Base-by-base conservation (phyloP, 495 filamentous ascomycete genomes). In the Podospora pseudopauciseta region DNA sequence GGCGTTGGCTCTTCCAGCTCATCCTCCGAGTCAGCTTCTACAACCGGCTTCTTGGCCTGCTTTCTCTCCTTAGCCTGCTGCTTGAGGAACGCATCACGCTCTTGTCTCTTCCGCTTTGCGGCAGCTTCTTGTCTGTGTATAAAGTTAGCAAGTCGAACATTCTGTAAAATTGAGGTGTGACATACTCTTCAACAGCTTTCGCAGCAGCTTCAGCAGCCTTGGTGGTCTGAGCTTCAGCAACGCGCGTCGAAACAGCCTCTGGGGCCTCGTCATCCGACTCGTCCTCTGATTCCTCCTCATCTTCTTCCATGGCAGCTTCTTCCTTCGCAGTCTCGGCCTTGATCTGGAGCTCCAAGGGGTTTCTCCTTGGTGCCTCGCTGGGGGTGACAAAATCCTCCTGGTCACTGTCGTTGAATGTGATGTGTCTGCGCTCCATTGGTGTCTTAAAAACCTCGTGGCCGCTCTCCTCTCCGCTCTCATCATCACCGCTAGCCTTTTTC, bases 91-190 rank as follows among this genome's bases (percentile, higher is more conserved):
- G 74, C 76, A 71, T 82, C 80, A 58, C 79, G 78, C 71, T 79
- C 79, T 68, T 84, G 80, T 27, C 81, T 78, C 66, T 80, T 84
- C 62, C 76, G 74, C 70, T 82, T 84, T 55, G 78, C 74, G 19
- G 71, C 72, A 18, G 79, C 80, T 16, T 76, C 77, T 76, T 80
- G 74, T 70, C 81, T 84, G 44, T 65, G 15, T 0, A 44, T 54
- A 11, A 18, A 19, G 53, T 75, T 49, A 76, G 72, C 20, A 54
- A 32, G 4, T 60, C 7, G 4, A 16, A 32, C 56, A 16, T 16
- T 1, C 26, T 49, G 49, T 0, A 23, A 3, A 55, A 0, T 53
- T 2, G 11, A 13, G 18, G 16, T 27, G 7, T 59, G 0, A 63
- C 77, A 71, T 73, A 84, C 82, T 77, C 69, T 66, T 84, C 74